These are phyloP conservation scores for Blumeria graminis DNA, from an alignment of 2,329 filamentous ascomycete species.

Conservation along the genomic window DNA sequence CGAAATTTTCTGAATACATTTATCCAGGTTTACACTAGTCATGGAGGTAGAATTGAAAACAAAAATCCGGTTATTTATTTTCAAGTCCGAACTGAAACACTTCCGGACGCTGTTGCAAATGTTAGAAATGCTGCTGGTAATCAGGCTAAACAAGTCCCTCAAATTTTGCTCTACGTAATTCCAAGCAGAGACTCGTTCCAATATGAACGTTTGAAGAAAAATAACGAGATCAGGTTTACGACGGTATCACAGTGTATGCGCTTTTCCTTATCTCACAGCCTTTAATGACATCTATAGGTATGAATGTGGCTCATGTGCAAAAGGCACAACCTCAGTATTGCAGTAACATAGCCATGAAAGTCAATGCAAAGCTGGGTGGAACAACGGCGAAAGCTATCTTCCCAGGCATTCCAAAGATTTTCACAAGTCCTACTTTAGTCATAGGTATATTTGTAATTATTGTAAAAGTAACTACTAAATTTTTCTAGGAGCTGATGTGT, in stretches of 20 bases:
- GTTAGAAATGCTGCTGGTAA: conserved; percentile 8
- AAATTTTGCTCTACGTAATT: conserved; percentile 62
- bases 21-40: conserved; percentile 29
- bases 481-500: conserved; percentile 82
- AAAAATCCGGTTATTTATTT: conserved; percentile 20
- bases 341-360: conserved; percentile 88
- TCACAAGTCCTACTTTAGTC: conserved; percentile 43
- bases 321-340: conserved; percentile 61
- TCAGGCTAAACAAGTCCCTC: conserved; percentile 21
- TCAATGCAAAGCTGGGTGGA: conserved; percentile 87
- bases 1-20: conserved; percentile 35
- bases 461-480: conserved; percentile 19
- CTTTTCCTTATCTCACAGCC: background rate
- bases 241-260: conserved; percentile 42
- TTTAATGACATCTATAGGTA: conserved; percentile 19
- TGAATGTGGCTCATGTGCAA: conserved; percentile 45
- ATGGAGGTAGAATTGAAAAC: conserved; percentile 32
- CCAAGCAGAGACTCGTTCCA: conserved; percentile 42
- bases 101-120: conserved; percentile 4
- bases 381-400: conserved; percentile 28
- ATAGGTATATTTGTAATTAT: conserved; percentile 25
- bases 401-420: conserved; percentile 15
- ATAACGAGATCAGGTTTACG: conserved; percentile 64
- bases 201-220: conserved; percentile 78
- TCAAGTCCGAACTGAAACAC: conserved; percentile 3